Percentiles rank a stretch among this genome's conserved stretches.
Conservation (phyloP, 2,329 filamentous ascomycete genomes). For the Cladosporium sphaerospermum region DNA sequence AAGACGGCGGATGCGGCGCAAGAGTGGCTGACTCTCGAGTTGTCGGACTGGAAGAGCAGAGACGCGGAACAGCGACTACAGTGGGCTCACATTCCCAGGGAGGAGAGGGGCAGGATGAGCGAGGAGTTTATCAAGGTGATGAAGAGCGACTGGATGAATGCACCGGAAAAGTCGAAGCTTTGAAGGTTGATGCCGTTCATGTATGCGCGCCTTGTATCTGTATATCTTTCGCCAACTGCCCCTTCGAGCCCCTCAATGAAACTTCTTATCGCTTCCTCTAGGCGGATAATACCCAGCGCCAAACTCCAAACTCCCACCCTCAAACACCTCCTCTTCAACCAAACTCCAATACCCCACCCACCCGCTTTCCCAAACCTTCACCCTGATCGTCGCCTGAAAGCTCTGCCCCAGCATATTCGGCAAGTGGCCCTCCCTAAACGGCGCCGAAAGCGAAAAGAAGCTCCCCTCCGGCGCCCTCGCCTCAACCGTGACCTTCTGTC, state of each 20-base stretch:
- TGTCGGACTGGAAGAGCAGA: slow-evolving; percentile 29
- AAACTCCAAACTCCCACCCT: slow-evolving; percentile 43
- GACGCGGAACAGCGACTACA: slow-evolving; percentile 24
- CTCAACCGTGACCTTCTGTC: slow-evolving; percentile 36
- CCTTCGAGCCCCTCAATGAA: slow-evolving; percentile 23
- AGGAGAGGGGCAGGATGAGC: slow-evolving; percentile 25
- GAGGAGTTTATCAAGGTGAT: slow-evolving; percentile 23
- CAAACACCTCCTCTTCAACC: slow-evolving; percentile 36
- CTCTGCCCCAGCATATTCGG: slow-evolving; percentile 42
- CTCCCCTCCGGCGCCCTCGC: slow-evolving; percentile 36
- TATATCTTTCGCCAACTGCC: background rate
- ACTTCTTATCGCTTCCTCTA: slow-evolving; percentile 33
- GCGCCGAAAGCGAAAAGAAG: slow-evolving; percentile 42
- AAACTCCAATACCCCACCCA: slow-evolving; percentile 37
- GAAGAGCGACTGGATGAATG: slow-evolving; percentile 18
- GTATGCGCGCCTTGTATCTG: background rate
- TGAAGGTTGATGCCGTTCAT: background rate
- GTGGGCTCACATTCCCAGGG: slow-evolving; percentile 23
- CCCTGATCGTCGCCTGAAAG: slow-evolving; percentile 40
- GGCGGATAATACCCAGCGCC: slow-evolving; percentile 43
- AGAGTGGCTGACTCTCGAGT: slow-evolving; percentile 32
- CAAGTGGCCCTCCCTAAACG: slow-evolving; percentile 42
- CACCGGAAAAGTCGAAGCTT: slow-evolving; percentile 9
- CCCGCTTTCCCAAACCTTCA: slow-evolving; percentile 36
- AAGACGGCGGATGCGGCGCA: slow-evolving; percentile 54